phyloP scores from a whole-genome alignment of 371 early-diverging fungal species.

The Haplosporangium sp. region DNA sequence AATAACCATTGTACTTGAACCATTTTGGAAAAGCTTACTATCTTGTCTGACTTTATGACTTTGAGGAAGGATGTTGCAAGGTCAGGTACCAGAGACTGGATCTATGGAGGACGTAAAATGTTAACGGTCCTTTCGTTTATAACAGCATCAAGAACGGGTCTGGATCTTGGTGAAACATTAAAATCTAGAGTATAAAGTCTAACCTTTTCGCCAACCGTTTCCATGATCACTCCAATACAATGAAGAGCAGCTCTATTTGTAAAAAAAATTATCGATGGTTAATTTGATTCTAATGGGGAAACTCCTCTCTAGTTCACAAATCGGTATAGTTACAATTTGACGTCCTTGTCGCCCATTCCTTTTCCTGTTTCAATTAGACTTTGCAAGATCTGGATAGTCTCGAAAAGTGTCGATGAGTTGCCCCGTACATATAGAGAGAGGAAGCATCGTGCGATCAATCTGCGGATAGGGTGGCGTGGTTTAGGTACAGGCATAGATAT shows the following conservation, averaged over 20 bases:
- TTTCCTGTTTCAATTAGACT: slow-evolving; percentile 72
- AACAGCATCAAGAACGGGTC: neutral
- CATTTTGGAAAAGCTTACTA: slow-evolving; percentile 61
- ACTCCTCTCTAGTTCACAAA: neutral
- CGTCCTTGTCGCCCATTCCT: slow-evolving; percentile 72
- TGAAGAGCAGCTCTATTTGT: slow-evolving; percentile 80
- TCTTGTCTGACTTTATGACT: slow-evolving; percentile 73
- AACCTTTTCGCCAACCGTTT: slow-evolving; percentile 73
- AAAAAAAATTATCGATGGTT: neutral
- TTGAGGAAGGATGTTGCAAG: slow-evolving; percentile 74
- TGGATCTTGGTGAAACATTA: neutral
- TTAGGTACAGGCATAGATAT: slow-evolving; percentile 74
- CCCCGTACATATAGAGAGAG: slow-evolving; percentile 78
- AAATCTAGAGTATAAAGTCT: slow-evolving; percentile 12
- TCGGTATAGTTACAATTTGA: slow-evolving; percentile 59
- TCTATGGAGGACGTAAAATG: slow-evolving; percentile 45
- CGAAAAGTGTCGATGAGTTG: slow-evolving; percentile 80
- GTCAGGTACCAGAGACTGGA: slow-evolving; percentile 84
- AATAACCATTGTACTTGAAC: neutral
- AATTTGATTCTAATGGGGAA: neutral
- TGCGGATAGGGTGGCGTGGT: slow-evolving; percentile 83
- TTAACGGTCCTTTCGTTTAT: neutral
- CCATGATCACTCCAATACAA: slow-evolving; percentile 79
- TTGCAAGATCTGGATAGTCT: slow-evolving; percentile 81
- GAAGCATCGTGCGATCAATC: slow-evolving; percentile 82